A percentile compares a stretch with the other conserved stretches of the same genome.
Evolutionary conservation across 257 asterid species (phyloP).

Genomic region (Forsythia viridissima): DNA sequence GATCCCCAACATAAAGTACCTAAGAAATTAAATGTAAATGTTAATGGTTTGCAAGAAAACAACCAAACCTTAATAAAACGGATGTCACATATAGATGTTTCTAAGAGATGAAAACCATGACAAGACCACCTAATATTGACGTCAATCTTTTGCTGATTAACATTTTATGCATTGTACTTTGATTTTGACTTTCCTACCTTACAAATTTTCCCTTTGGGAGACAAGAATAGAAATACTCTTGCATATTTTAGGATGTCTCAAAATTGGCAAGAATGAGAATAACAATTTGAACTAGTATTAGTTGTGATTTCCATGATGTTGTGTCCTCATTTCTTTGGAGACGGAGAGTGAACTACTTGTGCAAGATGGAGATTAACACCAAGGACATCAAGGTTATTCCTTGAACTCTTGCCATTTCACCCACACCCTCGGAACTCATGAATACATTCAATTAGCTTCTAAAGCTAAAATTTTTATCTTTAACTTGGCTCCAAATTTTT

Average conservation of each 20-base stretch:
- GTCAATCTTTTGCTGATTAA: background rate
- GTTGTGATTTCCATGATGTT: background rate
- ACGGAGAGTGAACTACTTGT: background rate
- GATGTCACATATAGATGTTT: background rate
- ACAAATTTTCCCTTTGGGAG: slow-evolving; percentile 6
- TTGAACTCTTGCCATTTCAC: background rate
- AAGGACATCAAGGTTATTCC: background rate
- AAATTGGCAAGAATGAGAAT: background rate
- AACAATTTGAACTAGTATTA: background rate
- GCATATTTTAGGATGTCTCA: background rate
- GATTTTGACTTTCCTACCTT: background rate
- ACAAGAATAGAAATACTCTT: background rate
- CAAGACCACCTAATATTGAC: slow-evolving; percentile 11
- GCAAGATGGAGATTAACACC: background rate
- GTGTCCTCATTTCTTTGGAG: background rate
- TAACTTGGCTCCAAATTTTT: background rate
- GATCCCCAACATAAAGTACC: slow-evolving; percentile 99
- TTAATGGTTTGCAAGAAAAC: slow-evolving; percentile 18
- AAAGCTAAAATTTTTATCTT: slow-evolving; percentile 3
- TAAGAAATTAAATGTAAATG: slow-evolving; percentile 29
- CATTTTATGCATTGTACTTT: background rate
- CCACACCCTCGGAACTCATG: background rate
- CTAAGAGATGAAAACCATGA: slow-evolving; percentile 21
- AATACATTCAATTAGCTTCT: background rate
- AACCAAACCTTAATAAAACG: background rate